Evolutionary conservation across 2,329 filamentous ascomycete genomes (phyloP).

Genomic region (Hypoxylon sp.): DNA sequence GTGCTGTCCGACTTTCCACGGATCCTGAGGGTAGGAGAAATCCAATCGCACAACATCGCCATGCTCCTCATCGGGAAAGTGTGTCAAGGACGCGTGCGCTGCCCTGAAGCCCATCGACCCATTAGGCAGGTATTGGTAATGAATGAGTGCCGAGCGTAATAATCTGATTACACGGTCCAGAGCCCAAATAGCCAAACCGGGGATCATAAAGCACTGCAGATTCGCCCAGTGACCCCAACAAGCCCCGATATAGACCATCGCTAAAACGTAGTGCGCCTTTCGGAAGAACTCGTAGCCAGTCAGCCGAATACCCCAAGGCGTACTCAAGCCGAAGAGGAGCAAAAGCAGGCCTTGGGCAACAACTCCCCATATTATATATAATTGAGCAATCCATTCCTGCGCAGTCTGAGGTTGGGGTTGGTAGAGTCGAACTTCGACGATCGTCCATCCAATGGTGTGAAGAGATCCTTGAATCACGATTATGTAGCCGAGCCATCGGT

Average conservation of each 20-base stretch:
- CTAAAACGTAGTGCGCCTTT: conserved; percentile 79
- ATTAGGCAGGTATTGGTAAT: conserved; percentile 65
- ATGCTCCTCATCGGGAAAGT: conserved; percentile 67
- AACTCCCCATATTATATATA: conserved; percentile 80
- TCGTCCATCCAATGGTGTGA: conserved; percentile 78
- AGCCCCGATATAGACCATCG: conserved; percentile 79
- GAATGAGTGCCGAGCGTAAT: conserved; percentile 69
- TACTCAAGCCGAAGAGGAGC: conserved; percentile 70
- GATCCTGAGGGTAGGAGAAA: conserved; percentile 69
- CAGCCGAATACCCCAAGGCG: conserved; percentile 68
- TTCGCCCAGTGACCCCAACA: conserved; percentile 81
- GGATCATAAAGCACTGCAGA: conserved; percentile 76
- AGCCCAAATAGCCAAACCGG: conserved; percentile 73
- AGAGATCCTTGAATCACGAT: conserved; percentile 76
- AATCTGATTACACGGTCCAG: conserved; percentile 72
- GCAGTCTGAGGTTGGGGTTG: conserved; percentile 75
- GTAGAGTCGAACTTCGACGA: conserved; percentile 76
- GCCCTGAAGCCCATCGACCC: conserved; percentile 66
- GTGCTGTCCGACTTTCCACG: conserved; percentile 77
- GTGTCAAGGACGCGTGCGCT: conserved; percentile 62
- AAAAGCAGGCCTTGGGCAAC: conserved; percentile 75
- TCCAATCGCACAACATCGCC: conserved; percentile 75
- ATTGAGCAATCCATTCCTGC: conserved; percentile 68
- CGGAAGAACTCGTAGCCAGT: conserved; percentile 85
- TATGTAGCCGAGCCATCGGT: conserved; percentile 80